Percentiles rank a stretch among this genome's conserved stretches.
Evolutionary conservation across 805 yeast genomes (phyloP).

Genomic region (Candida awuae): DNA sequence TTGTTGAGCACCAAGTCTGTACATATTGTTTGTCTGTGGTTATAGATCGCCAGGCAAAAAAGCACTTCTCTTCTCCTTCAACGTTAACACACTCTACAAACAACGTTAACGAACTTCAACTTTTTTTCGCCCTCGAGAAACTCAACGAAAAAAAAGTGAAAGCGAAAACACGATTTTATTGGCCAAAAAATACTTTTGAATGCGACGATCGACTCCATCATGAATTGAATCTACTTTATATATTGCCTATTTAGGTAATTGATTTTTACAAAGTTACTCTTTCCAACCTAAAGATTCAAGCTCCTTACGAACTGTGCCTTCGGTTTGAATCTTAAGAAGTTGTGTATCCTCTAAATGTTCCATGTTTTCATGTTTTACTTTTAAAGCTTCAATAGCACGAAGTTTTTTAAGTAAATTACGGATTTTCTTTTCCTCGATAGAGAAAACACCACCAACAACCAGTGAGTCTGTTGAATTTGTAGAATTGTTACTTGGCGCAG

Average conservation of each 20-base stretch:
- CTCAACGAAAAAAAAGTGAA: neutral
- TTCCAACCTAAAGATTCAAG: conserved; percentile 63
- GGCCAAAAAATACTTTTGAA: neutral
- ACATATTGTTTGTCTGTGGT: conserved; percentile 29
- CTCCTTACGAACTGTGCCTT: conserved; percentile 69
- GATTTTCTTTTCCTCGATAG: conserved; percentile 86
- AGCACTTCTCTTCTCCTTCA: neutral
- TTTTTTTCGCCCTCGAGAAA: no score
- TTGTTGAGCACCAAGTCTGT: conserved; percentile 47
- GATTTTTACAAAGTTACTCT: conserved; percentile 5
- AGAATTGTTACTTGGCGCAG: conserved; percentile 1
- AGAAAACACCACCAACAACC: conserved; percentile 53
- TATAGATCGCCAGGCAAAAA: neutral
- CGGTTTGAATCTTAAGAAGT: conserved; percentile 80
- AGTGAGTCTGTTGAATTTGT: conserved; percentile 24
- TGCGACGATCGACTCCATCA: conserved; percentile 6
- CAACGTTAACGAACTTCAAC: neutral
- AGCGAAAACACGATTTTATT: conserved; percentile 1
- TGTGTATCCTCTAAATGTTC: conserved; percentile 91
- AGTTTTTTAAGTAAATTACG: conserved; percentile 86
- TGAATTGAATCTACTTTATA: no score
- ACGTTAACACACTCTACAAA: neutral
- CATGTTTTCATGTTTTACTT: conserved; percentile 74
- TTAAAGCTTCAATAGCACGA: conserved; percentile 89
- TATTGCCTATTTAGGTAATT: no score